phyloP scores from a whole-genome alignment of 23 red algal genomes.

The Gracilaria gracilis region DNA sequence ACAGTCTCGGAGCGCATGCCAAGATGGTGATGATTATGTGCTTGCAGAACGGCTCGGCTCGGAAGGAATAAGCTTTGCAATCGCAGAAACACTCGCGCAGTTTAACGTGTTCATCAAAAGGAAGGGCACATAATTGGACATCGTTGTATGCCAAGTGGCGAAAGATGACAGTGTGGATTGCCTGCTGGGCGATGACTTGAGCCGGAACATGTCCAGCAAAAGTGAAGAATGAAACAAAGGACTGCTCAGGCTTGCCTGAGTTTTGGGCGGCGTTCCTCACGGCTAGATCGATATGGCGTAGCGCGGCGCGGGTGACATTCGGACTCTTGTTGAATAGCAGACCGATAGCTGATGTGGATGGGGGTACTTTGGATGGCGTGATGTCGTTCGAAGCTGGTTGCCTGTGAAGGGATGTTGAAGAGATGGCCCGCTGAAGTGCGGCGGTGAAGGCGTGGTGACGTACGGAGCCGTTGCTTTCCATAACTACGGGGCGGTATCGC shows the following conservation, averaged over 20 bases:
- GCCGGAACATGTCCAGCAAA: conserved; percentile 7
- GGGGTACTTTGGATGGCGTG: background rate
- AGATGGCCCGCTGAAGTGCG: background rate
- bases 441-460: background rate
- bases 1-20: conserved; percentile 6
- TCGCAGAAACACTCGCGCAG: conserved; percentile 20
- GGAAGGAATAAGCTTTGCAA: conserved; percentile 56
- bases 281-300: background rate
- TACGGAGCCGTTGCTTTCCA: background rate
- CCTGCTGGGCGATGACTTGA: background rate
- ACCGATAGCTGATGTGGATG: conserved; percentile 17
- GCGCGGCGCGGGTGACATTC: conserved; percentile 14
- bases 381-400: background rate
- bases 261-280: background rate
- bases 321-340: background rate
- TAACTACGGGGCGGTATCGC: too few species aligned
- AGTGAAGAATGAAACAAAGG: conserved; percentile 21
- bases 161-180: conserved; percentile 18
- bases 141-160: background rate
- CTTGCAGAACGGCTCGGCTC: conserved; percentile 55
- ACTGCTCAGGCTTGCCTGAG: background rate
- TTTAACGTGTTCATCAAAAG: background rate
- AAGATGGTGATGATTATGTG: conserved; percentile 48
- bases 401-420: background rate
- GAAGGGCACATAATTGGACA: background rate